These are phyloP conservation scores for Piper longum DNA, from an alignment of 164 flowering plant species.

Conservation along the genomic window DNA sequence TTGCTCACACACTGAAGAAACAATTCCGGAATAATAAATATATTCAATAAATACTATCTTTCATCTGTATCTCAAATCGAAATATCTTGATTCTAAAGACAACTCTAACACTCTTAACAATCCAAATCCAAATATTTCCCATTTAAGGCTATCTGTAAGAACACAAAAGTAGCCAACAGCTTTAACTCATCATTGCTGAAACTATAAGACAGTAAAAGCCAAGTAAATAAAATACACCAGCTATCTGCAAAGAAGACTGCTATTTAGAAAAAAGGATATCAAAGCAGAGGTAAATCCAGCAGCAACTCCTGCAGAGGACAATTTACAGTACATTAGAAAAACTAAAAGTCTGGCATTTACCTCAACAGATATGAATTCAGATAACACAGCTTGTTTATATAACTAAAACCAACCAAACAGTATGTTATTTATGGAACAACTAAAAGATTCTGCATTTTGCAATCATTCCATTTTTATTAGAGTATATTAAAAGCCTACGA, in stretches of 20 bases:
- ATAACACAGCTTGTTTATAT: not conserved
- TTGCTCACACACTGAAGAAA: not conserved
- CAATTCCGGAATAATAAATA: not conserved
- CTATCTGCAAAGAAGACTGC: not conserved
- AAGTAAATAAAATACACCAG: not conserved
- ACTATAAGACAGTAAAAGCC: not conserved
- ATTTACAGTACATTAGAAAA: constrained; percentile 2
- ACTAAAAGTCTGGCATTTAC: not conserved
- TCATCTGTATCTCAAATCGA: too few relatives aligned
- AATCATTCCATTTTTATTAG: not conserved
- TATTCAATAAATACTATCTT: too few relatives aligned
- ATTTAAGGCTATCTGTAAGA: not conserved
- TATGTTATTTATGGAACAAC: not conserved
- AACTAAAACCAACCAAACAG: not conserved
- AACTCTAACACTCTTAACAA: not conserved
- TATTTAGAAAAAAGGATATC: constrained; percentile 57
- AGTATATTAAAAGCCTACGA: not conserved
- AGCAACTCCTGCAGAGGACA: constrained; percentile 67
- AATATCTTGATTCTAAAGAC: too few relatives aligned
- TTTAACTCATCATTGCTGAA: not conserved
- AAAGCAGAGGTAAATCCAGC: constrained; percentile 96
- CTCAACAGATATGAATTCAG: not conserved
- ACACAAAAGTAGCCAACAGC: not conserved
- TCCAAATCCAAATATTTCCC: not conserved
- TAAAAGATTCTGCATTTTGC: too few relatives aligned